Conservation (phyloP, 768 basidiomycete species). For the Mycena rosella region DNA sequence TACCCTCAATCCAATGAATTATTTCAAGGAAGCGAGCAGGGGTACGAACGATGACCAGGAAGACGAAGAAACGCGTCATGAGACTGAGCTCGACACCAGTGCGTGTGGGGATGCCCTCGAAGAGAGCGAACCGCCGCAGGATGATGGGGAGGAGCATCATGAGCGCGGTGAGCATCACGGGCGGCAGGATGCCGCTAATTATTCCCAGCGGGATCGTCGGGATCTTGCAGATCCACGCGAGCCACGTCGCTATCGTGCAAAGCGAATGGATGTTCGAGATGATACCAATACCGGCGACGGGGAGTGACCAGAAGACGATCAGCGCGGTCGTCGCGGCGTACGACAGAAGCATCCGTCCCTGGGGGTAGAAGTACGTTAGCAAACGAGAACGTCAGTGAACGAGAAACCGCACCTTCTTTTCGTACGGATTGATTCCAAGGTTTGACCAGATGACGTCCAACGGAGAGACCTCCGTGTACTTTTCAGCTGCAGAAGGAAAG, state of each 20-base stretch:
- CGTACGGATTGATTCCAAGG: conserved; percentile 90
- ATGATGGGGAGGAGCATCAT: conserved; percentile 91
- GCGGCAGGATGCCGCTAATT: conserved; percentile 90
- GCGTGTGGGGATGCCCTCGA: conserved; percentile 92
- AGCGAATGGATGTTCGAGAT: conserved; percentile 86
- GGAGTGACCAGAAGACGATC: conserved; percentile 91
- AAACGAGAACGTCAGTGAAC: not conserved
- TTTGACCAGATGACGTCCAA: conserved; percentile 95
- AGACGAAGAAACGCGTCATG: conserved; percentile 93
- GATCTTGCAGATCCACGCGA: conserved; percentile 86
- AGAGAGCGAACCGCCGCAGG: conserved; percentile 80
- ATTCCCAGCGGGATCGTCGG: conserved; percentile 80
- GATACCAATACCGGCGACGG: conserved; percentile 88
- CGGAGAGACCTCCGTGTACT: conserved; percentile 87
- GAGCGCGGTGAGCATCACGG: conserved; percentile 87
- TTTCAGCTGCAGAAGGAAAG: conserved; percentile 52
- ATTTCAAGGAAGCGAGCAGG: too few relatives aligned
- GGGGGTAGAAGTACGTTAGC: not conserved
- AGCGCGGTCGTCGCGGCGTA: conserved; percentile 84
- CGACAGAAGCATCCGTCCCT: conserved; percentile 72
- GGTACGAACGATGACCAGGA: conserved; percentile 86
- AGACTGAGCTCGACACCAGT: conserved; percentile 89
- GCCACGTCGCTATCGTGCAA: conserved; percentile 73
- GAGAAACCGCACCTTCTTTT: conserved; percentile 62
- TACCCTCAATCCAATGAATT: too few relatives aligned